A percentile compares a stretch with the other conserved stretches of the same genome.
Evolutionary conservation across 176 grass and related monocot species (phyloP).

Genomic region (Aechmea fasciata): DNA sequence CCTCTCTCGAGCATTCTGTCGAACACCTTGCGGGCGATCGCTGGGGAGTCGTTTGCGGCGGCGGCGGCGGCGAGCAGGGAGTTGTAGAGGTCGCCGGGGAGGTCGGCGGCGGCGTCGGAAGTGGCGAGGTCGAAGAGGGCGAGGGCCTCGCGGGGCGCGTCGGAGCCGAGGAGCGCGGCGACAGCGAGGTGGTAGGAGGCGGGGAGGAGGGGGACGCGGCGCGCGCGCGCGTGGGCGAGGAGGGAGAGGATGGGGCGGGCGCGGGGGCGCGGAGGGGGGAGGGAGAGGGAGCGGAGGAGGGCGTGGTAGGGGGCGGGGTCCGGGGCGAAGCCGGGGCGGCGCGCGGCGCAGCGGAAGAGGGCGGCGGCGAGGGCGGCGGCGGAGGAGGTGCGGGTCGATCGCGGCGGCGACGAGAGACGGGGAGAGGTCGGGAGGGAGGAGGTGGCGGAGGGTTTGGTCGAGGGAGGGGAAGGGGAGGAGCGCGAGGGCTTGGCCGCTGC

Average conservation of each 20-base stretch:
- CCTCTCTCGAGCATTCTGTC: conserved; percentile 36
- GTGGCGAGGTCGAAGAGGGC: neutral
- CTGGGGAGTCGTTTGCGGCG: conserved; percentile 27
- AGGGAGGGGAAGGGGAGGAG: neutral
- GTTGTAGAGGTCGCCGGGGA: conserved; percentile 37
- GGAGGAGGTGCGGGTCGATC: conserved; percentile 3
- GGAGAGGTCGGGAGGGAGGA: neutral
- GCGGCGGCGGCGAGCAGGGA: conserved; percentile 43
- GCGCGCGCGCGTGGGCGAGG: neutral
- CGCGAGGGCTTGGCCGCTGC: neutral
- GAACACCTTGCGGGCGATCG: conserved; percentile 44
- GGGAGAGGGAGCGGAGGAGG: neutral
- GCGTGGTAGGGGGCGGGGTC: neutral
- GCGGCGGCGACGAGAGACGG: conserved; percentile 4
- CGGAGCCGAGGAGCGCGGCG: neutral
- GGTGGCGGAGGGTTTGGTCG: neutral
- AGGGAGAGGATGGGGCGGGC: conserved; percentile 9
- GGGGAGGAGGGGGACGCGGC: conserved; percentile 6
- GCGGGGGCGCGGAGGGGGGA: conserved; percentile 1
- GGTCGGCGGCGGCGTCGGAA: neutral
- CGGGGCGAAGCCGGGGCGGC: conserved; percentile 10
- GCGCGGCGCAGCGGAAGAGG: neutral
- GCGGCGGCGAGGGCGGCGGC: conserved; percentile 3
- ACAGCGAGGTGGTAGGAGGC: conserved; percentile 8
- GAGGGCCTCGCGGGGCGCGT: neutral